Base-by-base conservation (phyloP, 345 rosid genomes). In the Sisymbrium irio region DNA sequence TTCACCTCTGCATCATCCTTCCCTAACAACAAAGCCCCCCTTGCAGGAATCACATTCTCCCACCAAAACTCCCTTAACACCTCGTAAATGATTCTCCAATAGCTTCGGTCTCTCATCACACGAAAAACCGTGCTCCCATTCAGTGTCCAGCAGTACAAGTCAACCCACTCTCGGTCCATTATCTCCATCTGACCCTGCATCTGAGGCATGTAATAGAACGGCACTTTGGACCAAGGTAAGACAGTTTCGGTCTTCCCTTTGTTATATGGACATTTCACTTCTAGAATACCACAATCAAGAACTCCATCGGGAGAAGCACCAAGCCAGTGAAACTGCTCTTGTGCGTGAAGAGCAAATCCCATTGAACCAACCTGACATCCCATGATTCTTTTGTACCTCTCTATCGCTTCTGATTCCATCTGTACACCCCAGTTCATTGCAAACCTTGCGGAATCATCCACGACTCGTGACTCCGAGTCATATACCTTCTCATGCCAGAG, bases 271-370 rank as follows among this genome's bases (percentile, higher is more conserved):
- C 97, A 94, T 61, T 94, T 94, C 67, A 94, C 97, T 83, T 94
- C 98, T 45, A 91, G 73, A 69, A 94, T 79, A 41, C 98, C 98
- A 72, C 83, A 74, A 60, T 74, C 89, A 0, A 91, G 93, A 73
- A 94, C 83, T 30, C 97, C 98, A 77, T 94, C 98, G 0, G 98
- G 97, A 3, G 98, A 94, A 25, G 93, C 98, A 13, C 98, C 99
- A n/a, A 89, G 81, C 97, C 97, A 92, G 33, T 78, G 78, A 42
- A 83, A 67, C 58, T 64, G 78, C 62, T 87, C 80, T 53, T 85
- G 83, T 0, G 92, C 65, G 82, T 94, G 99, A 71, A 79, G 72
- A 19, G 93, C 97, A 39, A 94, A 94, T 25, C 96, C 97, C 62
- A 87, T 73, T n/a, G 79, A 72, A 33, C 81, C 79, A 20, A 92